phyloP scores from a whole-genome alignment of 306 rosid species.

The Rubus idaeus region DNA sequence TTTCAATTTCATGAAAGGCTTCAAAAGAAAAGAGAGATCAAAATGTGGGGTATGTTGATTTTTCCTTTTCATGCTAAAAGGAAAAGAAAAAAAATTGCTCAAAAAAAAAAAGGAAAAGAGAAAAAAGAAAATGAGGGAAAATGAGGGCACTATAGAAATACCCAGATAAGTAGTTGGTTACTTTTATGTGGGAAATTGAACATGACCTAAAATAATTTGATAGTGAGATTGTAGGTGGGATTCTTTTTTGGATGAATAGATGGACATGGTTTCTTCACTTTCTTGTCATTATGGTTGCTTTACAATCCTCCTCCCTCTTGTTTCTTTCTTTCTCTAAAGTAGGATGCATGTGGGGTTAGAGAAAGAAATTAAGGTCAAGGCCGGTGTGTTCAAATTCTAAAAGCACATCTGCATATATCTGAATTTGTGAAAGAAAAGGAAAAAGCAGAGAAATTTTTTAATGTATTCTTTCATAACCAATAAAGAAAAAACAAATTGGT shows the following conservation, averaged over 20 bases:
- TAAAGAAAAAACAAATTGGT: not conserved
- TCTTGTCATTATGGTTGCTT: constrained; percentile 17
- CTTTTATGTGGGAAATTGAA: constrained; percentile 15
- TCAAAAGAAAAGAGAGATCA: constrained; percentile 10
- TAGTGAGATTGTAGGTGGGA: not conserved
- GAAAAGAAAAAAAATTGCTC: not conserved
- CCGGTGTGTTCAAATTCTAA: not conserved
- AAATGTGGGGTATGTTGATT: constrained; percentile 5
- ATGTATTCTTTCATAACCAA: not conserved
- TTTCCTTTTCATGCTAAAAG: constrained; percentile 13
- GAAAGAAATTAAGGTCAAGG: not conserved
- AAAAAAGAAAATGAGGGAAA: not conserved
- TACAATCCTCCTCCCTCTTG: not conserved
- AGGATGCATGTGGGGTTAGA: constrained; percentile 20
- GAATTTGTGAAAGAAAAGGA: not conserved
- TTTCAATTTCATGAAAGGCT: constrained; percentile 9
- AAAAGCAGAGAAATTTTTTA: not conserved
- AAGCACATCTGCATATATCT: not conserved
- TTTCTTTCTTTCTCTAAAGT: constrained; percentile 6
- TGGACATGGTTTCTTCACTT: not conserved
- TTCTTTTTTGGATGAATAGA: not conserved
- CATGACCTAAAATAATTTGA: not conserved
- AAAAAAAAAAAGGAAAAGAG: not conserved
- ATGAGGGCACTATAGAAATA: not conserved
- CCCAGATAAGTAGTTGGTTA: not conserved